These are phyloP conservation scores for Debaryomyces tyrocola DNA, from an alignment of 805 yeast genomes.

Conservation along the genomic window DNA sequence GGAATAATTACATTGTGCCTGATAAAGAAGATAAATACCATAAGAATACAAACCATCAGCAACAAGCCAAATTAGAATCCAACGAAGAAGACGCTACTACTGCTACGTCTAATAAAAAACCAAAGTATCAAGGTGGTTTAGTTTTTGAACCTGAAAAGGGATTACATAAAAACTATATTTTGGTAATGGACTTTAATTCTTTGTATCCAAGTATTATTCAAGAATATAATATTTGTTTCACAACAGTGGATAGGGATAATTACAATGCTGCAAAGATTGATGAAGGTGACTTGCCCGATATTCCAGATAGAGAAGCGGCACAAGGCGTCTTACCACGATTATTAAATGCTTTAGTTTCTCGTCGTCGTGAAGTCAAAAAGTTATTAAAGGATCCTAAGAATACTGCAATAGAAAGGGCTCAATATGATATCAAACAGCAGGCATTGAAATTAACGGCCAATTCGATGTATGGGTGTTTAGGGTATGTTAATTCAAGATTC, in stretches of 20 bases:
- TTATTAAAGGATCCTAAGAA: conserved; percentile 74
- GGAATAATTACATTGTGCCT: conserved; percentile 80
- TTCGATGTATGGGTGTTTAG: conserved; percentile 99
- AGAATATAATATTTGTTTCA: conserved; percentile 95
- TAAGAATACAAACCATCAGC: conserved; percentile 35
- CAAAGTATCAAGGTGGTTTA: conserved; percentile 87
- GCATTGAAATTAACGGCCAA: conserved; percentile 96
- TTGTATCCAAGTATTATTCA: conserved; percentile 96
- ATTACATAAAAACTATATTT: conserved; percentile 78
- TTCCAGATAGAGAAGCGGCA: conserved; percentile 56
- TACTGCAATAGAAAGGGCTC: conserved; percentile 64
- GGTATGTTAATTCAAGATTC: conserved; percentile 86
- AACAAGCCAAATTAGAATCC: conserved; percentile 31
- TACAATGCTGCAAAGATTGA: conserved; percentile 41
- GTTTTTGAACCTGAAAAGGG: conserved; percentile 98
- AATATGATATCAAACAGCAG: conserved; percentile 92
- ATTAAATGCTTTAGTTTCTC: conserved; percentile 76
- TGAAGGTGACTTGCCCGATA: conserved; percentile 64
- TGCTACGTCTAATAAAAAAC: conserved; percentile 58
- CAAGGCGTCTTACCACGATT: conserved; percentile 88
- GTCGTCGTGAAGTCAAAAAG: conserved; percentile 92
- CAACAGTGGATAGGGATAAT: conserved; percentile 79
- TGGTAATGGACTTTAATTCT: conserved; percentile 98
- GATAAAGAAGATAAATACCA: conserved; percentile 62
- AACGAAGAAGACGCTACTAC: conserved; percentile 47